Base-by-base conservation (phyloP, 129 eudicot genomes). In the Silybum marianum region DNA sequence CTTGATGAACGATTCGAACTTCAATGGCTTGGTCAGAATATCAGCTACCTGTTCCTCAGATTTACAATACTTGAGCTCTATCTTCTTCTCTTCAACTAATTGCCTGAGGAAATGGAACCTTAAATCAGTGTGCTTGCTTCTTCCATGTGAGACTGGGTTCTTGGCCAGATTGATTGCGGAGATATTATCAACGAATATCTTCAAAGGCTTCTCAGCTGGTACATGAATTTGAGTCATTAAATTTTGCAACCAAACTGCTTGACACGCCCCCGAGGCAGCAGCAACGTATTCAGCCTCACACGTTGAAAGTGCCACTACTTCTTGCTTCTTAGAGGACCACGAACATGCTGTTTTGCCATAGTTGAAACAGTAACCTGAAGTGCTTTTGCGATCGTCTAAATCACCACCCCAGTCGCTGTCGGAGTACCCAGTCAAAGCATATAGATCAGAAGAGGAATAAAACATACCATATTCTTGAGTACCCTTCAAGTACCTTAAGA, bases 401-500 rank as follows among this genome's bases (percentile, higher is more conserved):
- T 71, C 84, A 18, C 83, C 69, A 1, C 48, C 69, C 77, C 77
- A 80, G 9, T 71, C 48, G 34, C 48, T 30, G 36, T 71, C 25
- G 12, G 24, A 32, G 48, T 71, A 71, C 11, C 48, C 58, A 25
- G 28, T 46, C 14, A 80, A 10, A 24, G 23, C n/a, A 44, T 1
- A 13, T 0, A 12, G 6, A 18, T 26, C 19, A 16, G 46, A 1
- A 4, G 62, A 25, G 12, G 70, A 69, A 18, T 28, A 80, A 12
- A 42, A 21, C 34, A 80, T 1, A 9, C 77, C 83, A 80, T 44
- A 10, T 11, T 80, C 77, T 4, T 18, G 22, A 14, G 77, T 80
- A 6, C 83, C 77, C 14, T 71, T 70, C n/a, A 80, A 16, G 21
- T 80, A 80, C 19, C 77, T 8, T 9, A 80, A 7, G 28, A 80